These are phyloP conservation scores for Pseudocercospora fuligena DNA, from an alignment of 2,329 filamentous ascomycete species.

Conservation along the genomic window DNA sequence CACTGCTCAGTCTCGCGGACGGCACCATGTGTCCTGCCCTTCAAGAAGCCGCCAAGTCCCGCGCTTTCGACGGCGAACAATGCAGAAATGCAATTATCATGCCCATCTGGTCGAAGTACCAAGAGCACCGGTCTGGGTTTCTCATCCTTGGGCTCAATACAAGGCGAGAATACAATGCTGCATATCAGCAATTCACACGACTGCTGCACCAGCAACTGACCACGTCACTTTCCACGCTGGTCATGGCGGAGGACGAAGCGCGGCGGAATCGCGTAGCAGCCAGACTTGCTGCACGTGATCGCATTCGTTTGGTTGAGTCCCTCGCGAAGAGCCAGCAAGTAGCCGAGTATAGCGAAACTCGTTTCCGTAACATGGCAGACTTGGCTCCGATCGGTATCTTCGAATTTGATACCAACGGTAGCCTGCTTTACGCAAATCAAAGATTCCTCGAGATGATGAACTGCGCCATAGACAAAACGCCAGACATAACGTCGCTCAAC, in stretches of 20 bases:
- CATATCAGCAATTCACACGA: constrained; percentile 40
- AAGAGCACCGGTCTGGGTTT: constrained; percentile 22
- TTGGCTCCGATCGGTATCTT: constrained; percentile 45
- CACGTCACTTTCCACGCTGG: constrained; percentile 35
- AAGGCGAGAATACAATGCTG: constrained; percentile 39
- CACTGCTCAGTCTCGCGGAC: background rate
- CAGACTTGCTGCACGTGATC: constrained; percentile 11
- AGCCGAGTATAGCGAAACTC: constrained; percentile 35
- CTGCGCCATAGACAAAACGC: constrained; percentile 19
- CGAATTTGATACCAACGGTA: constrained; percentile 39
- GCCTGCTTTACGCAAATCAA: constrained; percentile 44
- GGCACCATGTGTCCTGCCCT: constrained; percentile 7
- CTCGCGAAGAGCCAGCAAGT: constrained; percentile 29
- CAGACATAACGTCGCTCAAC: constrained; percentile 18
- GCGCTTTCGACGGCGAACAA: constrained; percentile 34
- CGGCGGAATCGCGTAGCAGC: constrained; percentile 10
- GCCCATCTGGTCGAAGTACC: constrained; percentile 35
- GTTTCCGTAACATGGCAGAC: constrained; percentile 46
- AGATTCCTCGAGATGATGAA: constrained; percentile 41
- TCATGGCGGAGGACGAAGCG: constrained; percentile 30
- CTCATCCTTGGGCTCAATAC: constrained; percentile 43
- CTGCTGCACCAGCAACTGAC: constrained; percentile 37
- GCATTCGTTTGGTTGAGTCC: constrained; percentile 22
- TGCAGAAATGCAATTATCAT: constrained; percentile 40
- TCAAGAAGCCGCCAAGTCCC: constrained; percentile 11